Conservation (phyloP, 768 basidiomycete genomes). For the Amanita rimosa region DNA sequence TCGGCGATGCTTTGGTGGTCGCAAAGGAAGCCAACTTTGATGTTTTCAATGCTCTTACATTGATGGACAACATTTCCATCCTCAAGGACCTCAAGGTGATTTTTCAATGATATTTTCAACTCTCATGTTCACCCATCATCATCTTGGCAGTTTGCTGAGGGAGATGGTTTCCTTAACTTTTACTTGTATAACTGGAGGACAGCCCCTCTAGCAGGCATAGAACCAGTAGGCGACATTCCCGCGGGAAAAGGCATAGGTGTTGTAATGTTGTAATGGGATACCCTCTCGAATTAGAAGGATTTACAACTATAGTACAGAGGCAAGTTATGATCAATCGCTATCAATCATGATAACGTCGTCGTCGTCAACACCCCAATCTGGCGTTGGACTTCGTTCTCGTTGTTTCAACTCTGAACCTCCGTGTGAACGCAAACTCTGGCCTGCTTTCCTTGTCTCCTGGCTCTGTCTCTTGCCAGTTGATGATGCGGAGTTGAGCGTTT, state of each 20-base stretch:
- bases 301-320: constrained; percentile 7
- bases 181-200: constrained; percentile 97
- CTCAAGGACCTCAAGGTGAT: constrained; percentile 74
- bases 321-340: constrained; percentile 42
- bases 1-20: constrained; percentile 71
- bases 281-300: constrained; percentile 2
- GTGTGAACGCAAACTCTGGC: constrained; percentile 33
- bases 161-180: constrained; percentile 86
- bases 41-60: constrained; percentile 89
- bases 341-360: constrained; percentile 81
- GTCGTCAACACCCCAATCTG: constrained; percentile 77
- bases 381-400: constrained; percentile 53
- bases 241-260: constrained; percentile 81
- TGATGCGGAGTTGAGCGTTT: constrained; percentile 32
- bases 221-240: constrained; percentile 32
- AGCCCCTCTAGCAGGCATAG: constrained; percentile 62
- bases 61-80: constrained; percentile 88
- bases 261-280: constrained; percentile 68
- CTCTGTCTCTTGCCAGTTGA: constrained; percentile 24
- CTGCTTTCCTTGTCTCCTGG: constrained; percentile 41
- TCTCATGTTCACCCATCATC: constrained; percentile 3
- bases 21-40: constrained; percentile 86
- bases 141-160: constrained; percentile 68
- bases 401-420: constrained; percentile 24
- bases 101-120: background rate